Evolutionary conservation across 176 grass and related monocot species (phyloP), one percentile per base, ranked within the genome.

Genomic region (Melocanna baccifera): DNA sequence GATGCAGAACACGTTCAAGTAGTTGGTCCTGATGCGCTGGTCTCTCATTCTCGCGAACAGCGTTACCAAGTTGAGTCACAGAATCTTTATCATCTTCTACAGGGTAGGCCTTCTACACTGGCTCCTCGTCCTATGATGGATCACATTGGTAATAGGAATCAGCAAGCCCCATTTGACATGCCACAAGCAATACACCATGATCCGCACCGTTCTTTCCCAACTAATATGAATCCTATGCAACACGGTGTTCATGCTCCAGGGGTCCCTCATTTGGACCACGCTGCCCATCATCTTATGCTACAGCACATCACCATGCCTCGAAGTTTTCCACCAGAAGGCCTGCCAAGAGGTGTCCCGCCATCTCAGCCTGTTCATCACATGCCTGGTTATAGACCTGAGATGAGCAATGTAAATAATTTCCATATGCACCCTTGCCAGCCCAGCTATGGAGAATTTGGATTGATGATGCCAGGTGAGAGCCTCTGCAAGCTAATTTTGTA

Each of bases 371-470:
- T 85, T 62, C 94, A 89, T 94, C 88, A 88, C 55, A 52, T 91
- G 84, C 65, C 89, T 79, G 85, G 89, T 84, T 91, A 85, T 82
- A 66, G 89, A 73, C 89, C 91, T 83, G 91, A 99, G 90, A 87
- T 90, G 80, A 67, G 80, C 77, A 91, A 93, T 88, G 83, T 94
- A 82, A 87, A 93, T 89, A 96, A 89, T 86, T 87, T 94, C 73
- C 77, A 83, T 75, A 80, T 92, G 81, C 97, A 94, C 84, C 88
- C 87, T 70, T 87, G 78, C 67, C 93, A 89, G 62, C 90, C 93
- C 76, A 87, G 78, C 74, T 88, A 87, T 87, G 93, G 91, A 63
- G 87, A 90, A 68, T 83, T 91, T 76, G 92, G 92, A 78, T 81
- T 91, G 72, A 87, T 89, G 66, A 81, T 94, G 65, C 81, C 93